Base-by-base conservation (phyloP, 2,329 filamentous ascomycete species). In the Penicillium sp. region DNA sequence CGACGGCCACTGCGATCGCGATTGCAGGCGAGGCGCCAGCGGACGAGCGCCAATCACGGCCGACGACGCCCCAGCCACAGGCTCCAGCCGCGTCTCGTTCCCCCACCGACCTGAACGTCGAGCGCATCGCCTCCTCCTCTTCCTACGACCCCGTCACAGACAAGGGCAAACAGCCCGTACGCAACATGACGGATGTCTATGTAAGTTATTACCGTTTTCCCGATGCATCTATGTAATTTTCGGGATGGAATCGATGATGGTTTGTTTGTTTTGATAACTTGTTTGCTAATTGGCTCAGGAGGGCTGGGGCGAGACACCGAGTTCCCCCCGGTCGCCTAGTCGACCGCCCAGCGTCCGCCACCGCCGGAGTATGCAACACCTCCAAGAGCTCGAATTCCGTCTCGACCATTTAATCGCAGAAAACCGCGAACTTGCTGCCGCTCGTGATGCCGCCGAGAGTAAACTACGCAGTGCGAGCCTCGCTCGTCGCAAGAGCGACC, bases 341-440 rank as follows among this genome's bases (percentile, higher is more conserved):
- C 89, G 94, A 79, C 93, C 95, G 71, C 92, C 93, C 74, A 97
- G 93, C 83, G 91, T 99, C 86, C 93, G 94, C 71, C 93, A 94
- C 75, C 91, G 94, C 75, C 95, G 97, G 80, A 98, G 94, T 84
- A 94, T 98, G 89, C 94, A 98, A 81, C 88, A 94, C 58, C 88
- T 98, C 64, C 81, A 86, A 74, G 94, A 99, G 72, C 88, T 99
- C 74, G 93, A 98, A 82, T 84, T 87, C 63, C 88, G 86, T 72
- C 86, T 99, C 70, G 92, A 97, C 70, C 90, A 94, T 77, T 84
- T 99, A 67, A 83, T 90, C 46, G 88, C 90, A 23, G 94, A 99
- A 76, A 98, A 98, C 74, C 88, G 90, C 60, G 82, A 88, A 65
- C 87, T 99, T 30, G 84, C 87, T 69, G 90, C 93, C 53, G 90